phyloP scores from a whole-genome alignment of 208 protist genomes.

The Wallacemonas rigidus region DNA sequence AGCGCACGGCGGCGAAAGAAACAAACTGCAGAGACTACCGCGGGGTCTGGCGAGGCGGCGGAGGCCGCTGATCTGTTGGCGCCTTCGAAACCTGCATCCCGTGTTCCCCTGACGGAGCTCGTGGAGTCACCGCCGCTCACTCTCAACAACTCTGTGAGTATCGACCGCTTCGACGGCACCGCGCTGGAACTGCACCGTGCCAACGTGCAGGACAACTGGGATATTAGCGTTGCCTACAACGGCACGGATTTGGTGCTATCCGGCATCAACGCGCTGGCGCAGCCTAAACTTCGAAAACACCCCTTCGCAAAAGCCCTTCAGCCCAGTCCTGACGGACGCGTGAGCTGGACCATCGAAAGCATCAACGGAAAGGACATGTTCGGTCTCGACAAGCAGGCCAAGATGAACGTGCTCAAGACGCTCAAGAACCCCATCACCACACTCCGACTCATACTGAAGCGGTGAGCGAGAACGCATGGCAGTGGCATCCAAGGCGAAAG shows the following conservation, averaged over 20 bases:
- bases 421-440: constrained; percentile 34
- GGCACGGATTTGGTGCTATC: constrained; percentile 51
- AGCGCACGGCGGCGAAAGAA: constrained; percentile 4
- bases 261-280: constrained; percentile 40
- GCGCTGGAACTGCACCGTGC: constrained; percentile 35
- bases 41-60: not conserved
- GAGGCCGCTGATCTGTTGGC: not conserved
- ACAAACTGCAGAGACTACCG: not conserved
- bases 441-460: not conserved
- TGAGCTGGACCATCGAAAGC: constrained; percentile 53
- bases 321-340: constrained; percentile 30
- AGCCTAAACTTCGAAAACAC: constrained; percentile 26
- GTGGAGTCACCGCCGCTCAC: constrained; percentile 22
- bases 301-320: constrained; percentile 50
- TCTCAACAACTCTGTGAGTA: constrained; percentile 28
- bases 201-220: constrained; percentile 33
- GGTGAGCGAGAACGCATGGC: not conserved
- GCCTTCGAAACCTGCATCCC: not conserved
- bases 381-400: constrained; percentile 25
- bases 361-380: constrained; percentile 64
- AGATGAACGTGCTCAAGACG: constrained; percentile 41
- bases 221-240: constrained; percentile 49
- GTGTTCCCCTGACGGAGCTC: constrained; percentile 22
- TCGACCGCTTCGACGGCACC: constrained; percentile 40
- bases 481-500: not conserved